Conservation (phyloP, 345 rosid genomes). For the Eucalyptus tenuipes region DNA sequence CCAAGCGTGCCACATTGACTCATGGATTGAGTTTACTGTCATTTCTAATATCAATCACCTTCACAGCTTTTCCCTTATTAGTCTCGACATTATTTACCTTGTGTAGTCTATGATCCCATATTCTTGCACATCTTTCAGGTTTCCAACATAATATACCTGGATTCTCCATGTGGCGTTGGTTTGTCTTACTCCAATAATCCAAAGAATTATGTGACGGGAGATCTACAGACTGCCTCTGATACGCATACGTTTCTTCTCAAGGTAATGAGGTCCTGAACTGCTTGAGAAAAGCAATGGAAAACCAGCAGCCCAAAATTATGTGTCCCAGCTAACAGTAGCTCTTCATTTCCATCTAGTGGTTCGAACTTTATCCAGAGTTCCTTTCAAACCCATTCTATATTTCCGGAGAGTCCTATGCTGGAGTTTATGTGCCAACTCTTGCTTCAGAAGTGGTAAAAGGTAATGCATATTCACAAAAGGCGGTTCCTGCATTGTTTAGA, state of each 20-base stretch:
- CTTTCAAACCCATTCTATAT: constrained; percentile 25
- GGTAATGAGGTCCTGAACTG: constrained; percentile 4
- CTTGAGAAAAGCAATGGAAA: not conserved
- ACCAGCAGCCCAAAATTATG: not conserved
- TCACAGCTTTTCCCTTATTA: not conserved
- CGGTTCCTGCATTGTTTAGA: no score
- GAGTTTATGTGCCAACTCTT: constrained; percentile 30
- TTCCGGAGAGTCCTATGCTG: constrained; percentile 39
- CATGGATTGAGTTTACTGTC: not conserved
- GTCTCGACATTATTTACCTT: not conserved
- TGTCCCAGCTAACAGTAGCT: not conserved
- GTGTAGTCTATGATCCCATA: not conserved
- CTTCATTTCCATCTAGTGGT: constrained; percentile 20
- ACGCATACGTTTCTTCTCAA: constrained; percentile 36
- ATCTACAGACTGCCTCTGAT: constrained; percentile 29
- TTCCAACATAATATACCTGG: constrained; percentile 38
- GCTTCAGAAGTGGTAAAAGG: constrained; percentile 20
- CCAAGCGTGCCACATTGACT: not conserved
- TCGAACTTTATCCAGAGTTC: constrained; percentile 27
- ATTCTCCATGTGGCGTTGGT: constrained; percentile 52
- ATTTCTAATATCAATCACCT: not conserved
- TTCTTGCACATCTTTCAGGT: constrained; percentile 13
- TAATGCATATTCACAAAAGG: not conserved
- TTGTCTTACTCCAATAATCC: constrained; percentile 25
- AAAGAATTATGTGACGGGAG: constrained; percentile 19